Percentiles rank a stretch among this genome's conserved stretches.
Conservation (phyloP, 1,284 basidiomycete genomes). For the Ustilago loliicola region DNA sequence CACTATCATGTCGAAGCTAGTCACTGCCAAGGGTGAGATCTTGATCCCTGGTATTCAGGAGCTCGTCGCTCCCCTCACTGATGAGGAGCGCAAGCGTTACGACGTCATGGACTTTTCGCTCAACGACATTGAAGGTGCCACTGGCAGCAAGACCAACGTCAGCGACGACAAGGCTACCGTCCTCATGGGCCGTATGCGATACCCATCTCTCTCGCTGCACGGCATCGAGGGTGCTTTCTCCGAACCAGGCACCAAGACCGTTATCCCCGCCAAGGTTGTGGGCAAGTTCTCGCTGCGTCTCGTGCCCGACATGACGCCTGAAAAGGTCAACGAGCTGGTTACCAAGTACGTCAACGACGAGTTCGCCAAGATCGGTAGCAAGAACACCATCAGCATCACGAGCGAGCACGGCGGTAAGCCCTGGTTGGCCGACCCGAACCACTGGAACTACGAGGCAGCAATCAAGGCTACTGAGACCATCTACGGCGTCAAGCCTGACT, state of each 20-base stretch:
- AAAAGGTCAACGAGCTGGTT: constrained; percentile 64
- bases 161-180: constrained; percentile 85
- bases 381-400: constrained; percentile 66
- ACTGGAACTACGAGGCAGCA: constrained; percentile 97
- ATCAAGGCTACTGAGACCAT: constrained; percentile 84
- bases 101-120: constrained; percentile 71
- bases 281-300: constrained; percentile 75
- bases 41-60: constrained; percentile 92
- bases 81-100: constrained; percentile 79
- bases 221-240: constrained; percentile 98
- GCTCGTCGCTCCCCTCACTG: constrained; percentile 82
- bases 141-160: constrained; percentile 82
- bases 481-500: constrained; percentile 85
- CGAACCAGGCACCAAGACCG: constrained; percentile 80
- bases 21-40: constrained; percentile 85
- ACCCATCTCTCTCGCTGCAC: constrained; percentile 90
- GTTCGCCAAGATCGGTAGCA: constrained; percentile 66
- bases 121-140: constrained; percentile 83
- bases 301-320: constrained; percentile 86
- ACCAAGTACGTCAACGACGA: constrained; percentile 64
- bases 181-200: constrained; percentile 82
- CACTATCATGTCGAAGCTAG: constrained; percentile 79
- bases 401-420: constrained; percentile 68
- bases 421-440: constrained; percentile 72
- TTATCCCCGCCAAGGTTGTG: constrained; percentile 89